Percentiles rank a stretch among this genome's conserved stretches.
phyloP scores from a whole-genome alignment of 352 stramenopile genomes.

The Phytophthora foliorum region DNA sequence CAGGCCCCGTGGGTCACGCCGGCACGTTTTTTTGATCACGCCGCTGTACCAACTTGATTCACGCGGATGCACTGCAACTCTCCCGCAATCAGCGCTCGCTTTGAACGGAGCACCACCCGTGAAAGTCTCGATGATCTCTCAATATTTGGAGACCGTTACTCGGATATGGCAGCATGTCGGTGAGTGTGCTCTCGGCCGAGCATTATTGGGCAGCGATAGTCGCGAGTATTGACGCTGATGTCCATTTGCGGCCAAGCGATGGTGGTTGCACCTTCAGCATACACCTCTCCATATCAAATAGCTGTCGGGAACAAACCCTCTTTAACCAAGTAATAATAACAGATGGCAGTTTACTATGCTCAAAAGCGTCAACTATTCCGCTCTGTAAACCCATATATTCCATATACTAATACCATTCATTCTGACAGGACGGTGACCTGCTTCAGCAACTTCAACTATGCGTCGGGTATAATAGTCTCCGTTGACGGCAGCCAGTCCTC shows the following conservation, averaged over 20 bases:
- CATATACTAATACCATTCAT: neutral
- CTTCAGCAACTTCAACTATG: slow-evolving; percentile 34
- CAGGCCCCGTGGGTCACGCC: neutral
- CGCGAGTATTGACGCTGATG: neutral
- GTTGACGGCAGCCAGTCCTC: slow-evolving; percentile 22
- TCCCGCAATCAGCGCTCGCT: slow-evolving; percentile 12
- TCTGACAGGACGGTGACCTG: neutral
- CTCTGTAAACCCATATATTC: neutral
- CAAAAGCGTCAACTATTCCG: no score
- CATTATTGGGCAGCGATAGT: neutral
- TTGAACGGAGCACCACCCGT: neutral
- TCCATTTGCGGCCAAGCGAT: slow-evolving; percentile 8
- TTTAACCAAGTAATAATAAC: neutral
- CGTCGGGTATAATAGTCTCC: slow-evolving; percentile 10
- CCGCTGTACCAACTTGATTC: slow-evolving; percentile 37
- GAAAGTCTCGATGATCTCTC: neutral
- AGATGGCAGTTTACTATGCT: neutral
- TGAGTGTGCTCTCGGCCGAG: neutral
- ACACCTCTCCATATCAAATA: slow-evolving; percentile 1
- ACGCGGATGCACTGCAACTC: slow-evolving; percentile 29
- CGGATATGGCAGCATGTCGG: neutral
- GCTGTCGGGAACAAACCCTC: neutral
- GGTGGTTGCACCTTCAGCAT: slow-evolving; percentile 28
- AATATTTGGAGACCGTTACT: slow-evolving; percentile 11
- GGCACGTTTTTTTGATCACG: slow-evolving; percentile 34